A percentile compares a stretch with the other conserved stretches of the same genome.
These are phyloP conservation scores for Daldinia decipiens DNA, from an alignment of 495 filamentous ascomycete species.

Conservation along the genomic window DNA sequence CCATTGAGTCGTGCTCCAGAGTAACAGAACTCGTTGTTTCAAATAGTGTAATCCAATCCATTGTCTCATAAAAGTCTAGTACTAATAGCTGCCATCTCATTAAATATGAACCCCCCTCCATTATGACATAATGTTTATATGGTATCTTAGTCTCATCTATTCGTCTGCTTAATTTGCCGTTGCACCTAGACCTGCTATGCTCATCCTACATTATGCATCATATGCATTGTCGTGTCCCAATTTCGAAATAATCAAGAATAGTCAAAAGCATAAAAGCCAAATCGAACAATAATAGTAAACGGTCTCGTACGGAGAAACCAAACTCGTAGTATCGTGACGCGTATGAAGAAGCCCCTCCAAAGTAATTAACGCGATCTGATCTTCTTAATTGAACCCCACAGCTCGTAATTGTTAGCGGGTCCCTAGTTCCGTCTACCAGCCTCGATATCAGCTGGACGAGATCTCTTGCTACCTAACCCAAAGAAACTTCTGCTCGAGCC, in stretches of 20 bases:
- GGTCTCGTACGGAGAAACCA: conserved; percentile 3
- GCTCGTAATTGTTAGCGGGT: conserved; percentile 18
- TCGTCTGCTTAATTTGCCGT: conserved; percentile 15
- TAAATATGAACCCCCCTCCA: conserved; percentile 6
- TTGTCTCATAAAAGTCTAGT: conserved; percentile 1
- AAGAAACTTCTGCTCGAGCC: conserved; percentile 49
- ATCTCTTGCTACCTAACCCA: conserved; percentile 49
- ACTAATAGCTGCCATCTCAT: conserved; percentile 3
- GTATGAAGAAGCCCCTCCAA: conserved; percentile 28
- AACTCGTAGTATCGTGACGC: conserved; percentile 21
- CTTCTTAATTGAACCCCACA: conserved; percentile 21
- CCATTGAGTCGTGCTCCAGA: neutral
- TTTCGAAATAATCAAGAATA: neutral
- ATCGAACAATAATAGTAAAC: neutral
- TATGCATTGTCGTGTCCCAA: conserved; percentile 5
- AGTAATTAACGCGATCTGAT: conserved; percentile 26
- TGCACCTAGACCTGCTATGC: conserved; percentile 15
- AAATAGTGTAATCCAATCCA: neutral
- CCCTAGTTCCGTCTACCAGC: conserved; percentile 35
- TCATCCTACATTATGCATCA: neutral
- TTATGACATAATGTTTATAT: conserved; percentile 15
- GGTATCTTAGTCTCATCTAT: conserved; percentile 32
- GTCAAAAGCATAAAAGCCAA: neutral
- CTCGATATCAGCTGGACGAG: conserved; percentile 53
- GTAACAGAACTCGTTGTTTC: conserved; percentile 10